Evolutionary conservation across 257 asterid genomes (phyloP).

Genomic region (Capsicum chinense): DNA sequence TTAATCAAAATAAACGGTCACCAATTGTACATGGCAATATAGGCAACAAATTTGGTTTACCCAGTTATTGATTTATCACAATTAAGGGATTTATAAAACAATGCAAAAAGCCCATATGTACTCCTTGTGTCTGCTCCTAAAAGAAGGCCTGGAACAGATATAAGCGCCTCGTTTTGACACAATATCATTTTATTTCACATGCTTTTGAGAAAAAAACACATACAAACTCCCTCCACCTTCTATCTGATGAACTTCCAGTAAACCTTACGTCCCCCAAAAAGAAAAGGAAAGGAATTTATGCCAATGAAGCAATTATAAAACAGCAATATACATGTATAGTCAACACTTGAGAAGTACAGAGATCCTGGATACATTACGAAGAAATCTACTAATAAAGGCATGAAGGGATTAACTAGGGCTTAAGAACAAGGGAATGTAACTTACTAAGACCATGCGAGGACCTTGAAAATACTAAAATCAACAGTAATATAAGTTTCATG

Average conservation of each 20-base stretch:
- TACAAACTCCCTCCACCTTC: background rate
- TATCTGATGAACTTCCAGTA: background rate
- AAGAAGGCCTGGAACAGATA: background rate
- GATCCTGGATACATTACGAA: background rate
- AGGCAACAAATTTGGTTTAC: background rate
- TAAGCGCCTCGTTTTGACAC: background rate
- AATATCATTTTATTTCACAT: background rate
- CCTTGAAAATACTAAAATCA: background rate
- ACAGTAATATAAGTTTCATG: background rate
- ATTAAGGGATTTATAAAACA: background rate
- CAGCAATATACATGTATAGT: background rate
- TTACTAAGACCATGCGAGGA: background rate
- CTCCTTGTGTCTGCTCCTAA: background rate
- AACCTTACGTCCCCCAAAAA: background rate
- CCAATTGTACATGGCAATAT: background rate
- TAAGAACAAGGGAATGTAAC: background rate
- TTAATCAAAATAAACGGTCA: background rate
- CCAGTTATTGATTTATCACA: conserved; percentile 22
- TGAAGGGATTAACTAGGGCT: background rate
- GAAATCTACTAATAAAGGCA: background rate
- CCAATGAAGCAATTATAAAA: background rate
- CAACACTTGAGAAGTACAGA: background rate
- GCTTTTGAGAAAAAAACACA: background rate
- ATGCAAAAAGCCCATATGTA: background rate
- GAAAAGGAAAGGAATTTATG: background rate